Conservation (phyloP, 768 basidiomycete species). For the Termitomyces sp. region DNA sequence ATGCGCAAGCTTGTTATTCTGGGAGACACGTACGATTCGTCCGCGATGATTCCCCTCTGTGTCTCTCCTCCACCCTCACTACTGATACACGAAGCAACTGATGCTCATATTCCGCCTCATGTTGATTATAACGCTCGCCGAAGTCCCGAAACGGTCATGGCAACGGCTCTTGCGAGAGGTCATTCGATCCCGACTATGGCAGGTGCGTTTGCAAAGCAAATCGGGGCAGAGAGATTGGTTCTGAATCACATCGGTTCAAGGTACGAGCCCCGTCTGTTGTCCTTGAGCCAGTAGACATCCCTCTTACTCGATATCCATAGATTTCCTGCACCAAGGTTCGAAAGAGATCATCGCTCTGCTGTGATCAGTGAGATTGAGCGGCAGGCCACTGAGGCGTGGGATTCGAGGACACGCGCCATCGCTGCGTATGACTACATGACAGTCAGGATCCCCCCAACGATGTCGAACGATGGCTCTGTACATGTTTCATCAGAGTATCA, state of each 20-base stretch:
- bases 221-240: conserved; percentile 60
- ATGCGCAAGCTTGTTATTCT: conserved; percentile 70
- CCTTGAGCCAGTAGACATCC: conserved; percentile 1
- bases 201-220: conserved; percentile 64
- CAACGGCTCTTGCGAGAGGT: conserved; percentile 61
- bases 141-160: conserved; percentile 37
- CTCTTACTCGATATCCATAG: conserved; percentile 28
- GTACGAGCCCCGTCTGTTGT: conserved; percentile 34
- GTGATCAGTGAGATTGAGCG: conserved; percentile 60
- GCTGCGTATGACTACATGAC: conserved; percentile 62
- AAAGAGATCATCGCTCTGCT: conserved; percentile 36
- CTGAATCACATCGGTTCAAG: conserved; percentile 78
- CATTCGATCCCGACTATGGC: conserved; percentile 83
- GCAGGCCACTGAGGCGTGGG: conserved; percentile 65
- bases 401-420: conserved; percentile 36
- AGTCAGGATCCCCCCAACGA: conserved; percentile 34
- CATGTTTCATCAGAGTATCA: conserved; percentile 3
- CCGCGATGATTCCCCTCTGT: conserved; percentile 57
- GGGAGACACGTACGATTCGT: conserved; percentile 75
- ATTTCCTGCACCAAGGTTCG: conserved; percentile 50
- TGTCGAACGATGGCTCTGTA: neutral
- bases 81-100: conserved; percentile 87
- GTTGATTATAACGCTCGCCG: conserved; percentile 51
- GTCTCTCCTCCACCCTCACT: conserved; percentile 50
- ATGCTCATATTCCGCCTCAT: conserved; percentile 60